These are phyloP conservation scores for Cryoendolithus antarcticus DNA, from an alignment of 2,329 filamentous ascomycete genomes.

Conservation along the genomic window DNA sequence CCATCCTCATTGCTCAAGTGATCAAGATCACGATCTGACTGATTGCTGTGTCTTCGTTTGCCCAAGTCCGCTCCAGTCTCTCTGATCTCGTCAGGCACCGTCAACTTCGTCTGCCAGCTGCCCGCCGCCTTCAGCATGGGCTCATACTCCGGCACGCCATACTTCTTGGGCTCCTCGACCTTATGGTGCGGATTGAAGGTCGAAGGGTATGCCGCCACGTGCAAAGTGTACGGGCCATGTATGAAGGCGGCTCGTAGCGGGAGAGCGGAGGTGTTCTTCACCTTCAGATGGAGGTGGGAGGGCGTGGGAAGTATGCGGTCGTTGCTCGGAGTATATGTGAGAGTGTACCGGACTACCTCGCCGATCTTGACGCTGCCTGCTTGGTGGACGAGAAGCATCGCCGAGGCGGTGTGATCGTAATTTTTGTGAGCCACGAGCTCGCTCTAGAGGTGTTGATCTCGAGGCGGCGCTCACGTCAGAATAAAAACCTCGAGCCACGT, in stretches of 20 bases:
- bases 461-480: too few species aligned
- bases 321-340: slow-evolving; percentile 80
- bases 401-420: too few species aligned
- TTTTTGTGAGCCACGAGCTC: too few species aligned
- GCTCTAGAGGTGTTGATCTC: too few species aligned
- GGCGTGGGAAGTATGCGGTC: slow-evolving; percentile 87
- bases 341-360: slow-evolving; percentile 77
- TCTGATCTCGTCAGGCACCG: slow-evolving; percentile 66
- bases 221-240: slow-evolving; percentile 87
- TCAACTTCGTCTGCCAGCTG: slow-evolving; percentile 67
- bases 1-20: slow-evolving; percentile 30
- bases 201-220: slow-evolving; percentile 72
- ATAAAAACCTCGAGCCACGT: too few species aligned
- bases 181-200: slow-evolving; percentile 74
- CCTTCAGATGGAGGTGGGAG: slow-evolving; percentile 64
- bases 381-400: slow-evolving; percentile 85
- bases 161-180: slow-evolving; percentile 51
- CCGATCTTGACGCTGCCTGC: slow-evolving; percentile 85
- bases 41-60: slow-evolving; percentile 21
- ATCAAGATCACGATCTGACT: slow-evolving; percentile 19
- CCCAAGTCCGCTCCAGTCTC: slow-evolving; percentile 41
- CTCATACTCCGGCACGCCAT: slow-evolving; percentile 69
- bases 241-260: slow-evolving; percentile 89
- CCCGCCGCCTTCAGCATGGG: slow-evolving; percentile 93
- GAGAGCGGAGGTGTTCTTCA: slow-evolving; percentile 85